A percentile compares a stretch with the other conserved stretches of the same genome.
Conservation (phyloP, 176 grass and related monocot species). For the Cocos nucifera region DNA sequence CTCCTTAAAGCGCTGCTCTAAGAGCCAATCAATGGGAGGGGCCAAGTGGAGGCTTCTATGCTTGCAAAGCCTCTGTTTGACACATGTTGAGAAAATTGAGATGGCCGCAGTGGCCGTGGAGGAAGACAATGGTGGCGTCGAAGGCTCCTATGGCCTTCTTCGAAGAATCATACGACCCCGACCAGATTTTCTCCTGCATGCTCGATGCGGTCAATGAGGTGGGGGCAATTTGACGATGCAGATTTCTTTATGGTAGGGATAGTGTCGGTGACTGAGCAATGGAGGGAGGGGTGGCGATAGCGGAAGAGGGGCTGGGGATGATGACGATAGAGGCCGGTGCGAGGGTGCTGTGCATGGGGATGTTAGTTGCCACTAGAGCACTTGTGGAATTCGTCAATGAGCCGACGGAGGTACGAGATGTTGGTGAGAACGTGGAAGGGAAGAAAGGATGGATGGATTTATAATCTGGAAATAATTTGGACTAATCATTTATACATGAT, state of each 20-base stretch:
- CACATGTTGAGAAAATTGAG: no score
- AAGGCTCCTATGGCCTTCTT: no score
- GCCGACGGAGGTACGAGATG: conserved; percentile 4
- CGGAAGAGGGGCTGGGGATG: conserved; percentile 39
- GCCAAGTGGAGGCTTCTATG: no score
- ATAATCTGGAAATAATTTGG: neutral
- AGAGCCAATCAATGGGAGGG: no score
- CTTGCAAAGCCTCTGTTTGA: no score
- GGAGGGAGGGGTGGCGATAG: conserved; percentile 15
- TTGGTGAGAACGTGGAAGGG: conserved; percentile 1
- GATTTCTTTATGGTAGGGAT: conserved; percentile 69
- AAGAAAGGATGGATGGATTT: conserved; percentile 2
- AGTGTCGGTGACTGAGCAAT: conserved; percentile 13
- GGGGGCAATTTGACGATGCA: no score
- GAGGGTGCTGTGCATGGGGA: neutral
- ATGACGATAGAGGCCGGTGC: conserved; percentile 28
- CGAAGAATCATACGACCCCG: no score
- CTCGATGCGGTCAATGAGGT: conserved; percentile 26
- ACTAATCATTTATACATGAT: no score
- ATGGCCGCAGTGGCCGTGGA: no score
- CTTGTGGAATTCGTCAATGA: conserved; percentile 11
- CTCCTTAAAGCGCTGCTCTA: no score
- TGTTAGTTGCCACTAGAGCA: conserved; percentile 5
- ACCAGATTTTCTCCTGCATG: neutral
- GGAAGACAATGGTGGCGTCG: no score